phyloP scores from a whole-genome alignment of 1,284 basidiomycete species.

The Naganishia albida region DNA sequence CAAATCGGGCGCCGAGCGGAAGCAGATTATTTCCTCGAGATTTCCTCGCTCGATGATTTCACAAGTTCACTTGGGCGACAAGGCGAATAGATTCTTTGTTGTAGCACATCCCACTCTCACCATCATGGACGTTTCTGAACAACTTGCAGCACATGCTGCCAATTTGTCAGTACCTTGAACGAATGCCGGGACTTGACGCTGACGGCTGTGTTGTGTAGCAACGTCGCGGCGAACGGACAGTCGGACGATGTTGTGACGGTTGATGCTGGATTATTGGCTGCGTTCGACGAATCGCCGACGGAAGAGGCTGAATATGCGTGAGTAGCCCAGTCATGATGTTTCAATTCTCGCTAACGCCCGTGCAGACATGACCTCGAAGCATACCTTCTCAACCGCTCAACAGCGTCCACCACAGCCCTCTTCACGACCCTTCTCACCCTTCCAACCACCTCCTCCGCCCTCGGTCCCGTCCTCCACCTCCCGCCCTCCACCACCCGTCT shows the following conservation, averaged over 20 bases:
- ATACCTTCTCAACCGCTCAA: conserved; percentile 75
- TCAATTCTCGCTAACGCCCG: background rate
- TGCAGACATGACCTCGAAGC: conserved; percentile 72
- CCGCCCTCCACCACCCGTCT: conserved; percentile 74
- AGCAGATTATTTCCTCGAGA: conserved; percentile 25
- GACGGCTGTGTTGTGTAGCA: background rate
- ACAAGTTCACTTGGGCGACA: background rate
- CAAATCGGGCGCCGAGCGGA: background rate
- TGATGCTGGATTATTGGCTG: conserved; percentile 79
- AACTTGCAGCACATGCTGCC: conserved; percentile 67
- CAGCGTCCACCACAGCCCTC: conserved; percentile 83
- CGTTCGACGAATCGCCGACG: conserved; percentile 83
- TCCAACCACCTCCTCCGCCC: conserved; percentile 72
- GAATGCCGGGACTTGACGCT: background rate
- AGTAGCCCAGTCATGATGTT: conserved; percentile 39
- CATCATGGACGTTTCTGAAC: conserved; percentile 74
- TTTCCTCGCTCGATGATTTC: background rate
- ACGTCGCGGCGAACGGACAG: conserved; percentile 24
- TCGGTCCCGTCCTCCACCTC: conserved; percentile 81
- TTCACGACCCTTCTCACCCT: conserved; percentile 78
- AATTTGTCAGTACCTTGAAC: conserved; percentile 59
- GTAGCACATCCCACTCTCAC: background rate
- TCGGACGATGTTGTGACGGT: conserved; percentile 48
- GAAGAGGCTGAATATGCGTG: conserved; percentile 77
- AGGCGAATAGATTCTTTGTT: background rate